These are phyloP conservation scores for Talaromyces sp. DNA, from an alignment of 2,329 filamentous ascomycete species.

Conservation along the genomic window DNA sequence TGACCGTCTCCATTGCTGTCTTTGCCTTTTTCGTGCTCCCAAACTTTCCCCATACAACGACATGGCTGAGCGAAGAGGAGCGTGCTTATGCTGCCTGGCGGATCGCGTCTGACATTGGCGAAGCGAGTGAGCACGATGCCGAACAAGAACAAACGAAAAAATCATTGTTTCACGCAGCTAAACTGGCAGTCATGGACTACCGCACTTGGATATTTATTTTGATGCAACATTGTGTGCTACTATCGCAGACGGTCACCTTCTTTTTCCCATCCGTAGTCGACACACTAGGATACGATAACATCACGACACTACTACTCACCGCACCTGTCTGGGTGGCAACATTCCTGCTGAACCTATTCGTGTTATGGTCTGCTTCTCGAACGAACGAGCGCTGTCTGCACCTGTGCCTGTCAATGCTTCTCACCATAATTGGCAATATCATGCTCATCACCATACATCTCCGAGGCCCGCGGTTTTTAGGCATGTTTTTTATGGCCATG, in stretches of 20 bases:
- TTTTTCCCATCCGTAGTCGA: conserved; percentile 39
- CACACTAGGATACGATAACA: conserved; percentile 39
- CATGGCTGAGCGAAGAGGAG: conserved; percentile 18
- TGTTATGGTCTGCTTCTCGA: conserved; percentile 6
- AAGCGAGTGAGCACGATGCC: conserved; percentile 43
- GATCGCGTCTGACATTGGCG: conserved; percentile 63
- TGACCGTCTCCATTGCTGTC: conserved; percentile 18
- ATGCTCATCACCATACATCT: neutral
- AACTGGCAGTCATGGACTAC: conserved; percentile 8
- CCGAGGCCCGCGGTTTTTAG: conserved; percentile 2
- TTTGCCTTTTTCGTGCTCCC: conserved; percentile 15
- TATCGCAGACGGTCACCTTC: conserved; percentile 37
- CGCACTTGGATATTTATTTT: conserved; percentile 37
- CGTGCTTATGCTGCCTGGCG: conserved; percentile 56
- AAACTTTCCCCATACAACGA: conserved; percentile 17
- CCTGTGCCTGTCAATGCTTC: neutral
- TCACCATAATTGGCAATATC: conserved; percentile 11
- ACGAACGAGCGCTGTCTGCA: neutral
- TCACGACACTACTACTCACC: conserved; percentile 44
- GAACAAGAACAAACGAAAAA: neutral
- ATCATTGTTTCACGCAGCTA: neutral
- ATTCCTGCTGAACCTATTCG: neutral
- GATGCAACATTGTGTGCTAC: conserved; percentile 42
- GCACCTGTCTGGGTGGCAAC: conserved; percentile 29
- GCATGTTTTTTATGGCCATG: conserved; percentile 17